Conservation (phyloP, 148 eudicot species). For the Oxyria digyna region DNA sequence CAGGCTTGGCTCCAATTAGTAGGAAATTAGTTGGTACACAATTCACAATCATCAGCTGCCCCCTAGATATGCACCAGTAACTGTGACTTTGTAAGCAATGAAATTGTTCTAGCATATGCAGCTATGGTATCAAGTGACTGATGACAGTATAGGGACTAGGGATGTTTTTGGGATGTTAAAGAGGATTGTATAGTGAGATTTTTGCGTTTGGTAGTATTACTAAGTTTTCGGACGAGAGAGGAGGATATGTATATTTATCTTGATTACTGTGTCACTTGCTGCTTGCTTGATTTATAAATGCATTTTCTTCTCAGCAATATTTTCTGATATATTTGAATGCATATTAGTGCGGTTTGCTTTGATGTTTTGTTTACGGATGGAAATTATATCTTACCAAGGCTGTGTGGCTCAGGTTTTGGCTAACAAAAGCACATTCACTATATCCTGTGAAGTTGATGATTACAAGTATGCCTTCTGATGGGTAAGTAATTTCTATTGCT, state of each 20-base stretch:
- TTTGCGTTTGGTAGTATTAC: neutral
- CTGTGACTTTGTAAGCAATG: neutral
- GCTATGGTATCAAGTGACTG: neutral
- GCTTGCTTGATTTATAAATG: neutral
- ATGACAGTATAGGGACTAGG: neutral
- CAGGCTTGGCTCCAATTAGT: neutral
- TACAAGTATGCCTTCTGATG: conserved; percentile 35
- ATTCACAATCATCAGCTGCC: neutral
- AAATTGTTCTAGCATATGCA: neutral
- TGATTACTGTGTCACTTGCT: neutral
- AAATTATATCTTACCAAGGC: neutral
- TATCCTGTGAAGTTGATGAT: conserved; percentile 41
- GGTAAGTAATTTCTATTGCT: conserved; percentile 25
- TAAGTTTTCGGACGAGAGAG: neutral
- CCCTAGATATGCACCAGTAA: neutral
- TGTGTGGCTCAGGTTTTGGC: conserved; percentile 43
- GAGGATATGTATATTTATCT: neutral
- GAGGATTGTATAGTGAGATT: neutral
- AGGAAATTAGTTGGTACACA: neutral
- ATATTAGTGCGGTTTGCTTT: neutral
- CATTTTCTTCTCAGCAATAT: neutral
- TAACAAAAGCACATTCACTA: conserved; percentile 31
- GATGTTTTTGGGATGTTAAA: neutral
- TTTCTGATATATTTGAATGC: neutral
- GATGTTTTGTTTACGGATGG: neutral